Evolutionary conservation across 2,329 filamentous ascomycete genomes (phyloP).

Genomic region (Pseudogymnoascus sp.): DNA sequence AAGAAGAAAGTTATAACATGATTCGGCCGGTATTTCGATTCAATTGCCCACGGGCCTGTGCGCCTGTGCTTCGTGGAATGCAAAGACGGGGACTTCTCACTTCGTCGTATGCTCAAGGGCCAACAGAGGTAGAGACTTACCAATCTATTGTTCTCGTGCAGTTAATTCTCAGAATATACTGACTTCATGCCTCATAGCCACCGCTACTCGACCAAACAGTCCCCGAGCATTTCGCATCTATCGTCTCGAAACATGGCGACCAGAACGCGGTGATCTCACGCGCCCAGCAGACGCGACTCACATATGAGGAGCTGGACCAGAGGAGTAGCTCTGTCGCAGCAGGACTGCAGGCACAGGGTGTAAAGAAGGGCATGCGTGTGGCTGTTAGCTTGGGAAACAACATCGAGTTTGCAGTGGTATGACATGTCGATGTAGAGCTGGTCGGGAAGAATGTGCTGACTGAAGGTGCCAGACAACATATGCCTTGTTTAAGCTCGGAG

Average conservation of each 20-base stretch:
- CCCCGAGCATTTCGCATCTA: constrained; percentile 59
- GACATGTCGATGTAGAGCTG: constrained; percentile 15
- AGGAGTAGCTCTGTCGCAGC: constrained; percentile 68
- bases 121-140: not conserved
- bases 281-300: constrained; percentile 47
- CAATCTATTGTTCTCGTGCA: not conserved
- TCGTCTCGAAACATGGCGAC: constrained; percentile 58
- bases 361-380: constrained; percentile 74
- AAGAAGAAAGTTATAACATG: not conserved
- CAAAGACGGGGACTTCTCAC: constrained; percentile 1
- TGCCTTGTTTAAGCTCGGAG: constrained; percentile 89
- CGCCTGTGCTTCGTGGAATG: not conserved
- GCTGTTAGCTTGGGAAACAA: constrained; percentile 82
- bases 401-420: constrained; percentile 68
- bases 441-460: constrained; percentile 13
- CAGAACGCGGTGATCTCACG: constrained; percentile 48
- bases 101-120: not conserved
- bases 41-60: not conserved
- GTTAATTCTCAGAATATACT: constrained; percentile 5
- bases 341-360: constrained; percentile 60
- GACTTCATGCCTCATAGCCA: not conserved
- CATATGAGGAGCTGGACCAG: constrained; percentile 65
- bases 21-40: not conserved
- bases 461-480: constrained; percentile 50
- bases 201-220: constrained; percentile 56